Conservation (phyloP, 169 alveolate genomes). For the Cryptosporidium meleagridis region DNA sequence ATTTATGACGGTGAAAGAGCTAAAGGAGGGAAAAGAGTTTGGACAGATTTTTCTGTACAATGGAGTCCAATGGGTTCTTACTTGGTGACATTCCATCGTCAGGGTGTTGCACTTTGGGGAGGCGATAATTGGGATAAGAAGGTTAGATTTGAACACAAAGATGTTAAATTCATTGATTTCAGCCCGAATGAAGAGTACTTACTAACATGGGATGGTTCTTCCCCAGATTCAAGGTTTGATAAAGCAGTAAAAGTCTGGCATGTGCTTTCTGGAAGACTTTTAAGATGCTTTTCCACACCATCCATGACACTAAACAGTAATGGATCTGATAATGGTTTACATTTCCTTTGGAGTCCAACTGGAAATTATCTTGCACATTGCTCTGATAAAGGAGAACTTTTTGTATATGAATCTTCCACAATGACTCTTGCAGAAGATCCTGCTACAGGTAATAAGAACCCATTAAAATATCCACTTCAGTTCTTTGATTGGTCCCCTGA, state of each 20-base stretch:
- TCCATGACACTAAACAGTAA: conserved; percentile 77
- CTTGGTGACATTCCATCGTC: conserved; percentile 89
- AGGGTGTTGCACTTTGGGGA: conserved; percentile 90
- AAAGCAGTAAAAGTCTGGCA: conserved; percentile 89
- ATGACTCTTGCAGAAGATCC: conserved; percentile 83
- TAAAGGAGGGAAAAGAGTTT: conserved; percentile 84
- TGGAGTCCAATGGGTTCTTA: conserved; percentile 93
- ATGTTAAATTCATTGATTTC: conserved; percentile 86
- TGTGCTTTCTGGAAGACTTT: conserved; percentile 87
- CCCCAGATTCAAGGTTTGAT: conserved; percentile 85
- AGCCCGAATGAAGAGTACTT: conserved; percentile 91
- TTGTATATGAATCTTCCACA: conserved; percentile 82
- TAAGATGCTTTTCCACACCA: conserved; percentile 82
- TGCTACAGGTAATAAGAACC: conserved; percentile 84
- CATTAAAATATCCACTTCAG: conserved; percentile 86
- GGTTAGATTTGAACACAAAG: conserved; percentile 88
- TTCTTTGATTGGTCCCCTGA: conserved; percentile 92
- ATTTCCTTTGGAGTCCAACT: conserved; percentile 87
- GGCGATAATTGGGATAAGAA: conserved; percentile 88
- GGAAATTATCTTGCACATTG: conserved; percentile 87
- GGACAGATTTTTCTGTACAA: conserved; percentile 90
- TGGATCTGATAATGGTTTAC: conserved; percentile 83
- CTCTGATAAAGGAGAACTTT: conserved; percentile 79
- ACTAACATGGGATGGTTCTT: conserved; percentile 91
- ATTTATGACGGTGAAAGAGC: conserved; percentile 90